Conservation (phyloP, 495 filamentous ascomycete species). For the Aspergillus steynii region DNA sequence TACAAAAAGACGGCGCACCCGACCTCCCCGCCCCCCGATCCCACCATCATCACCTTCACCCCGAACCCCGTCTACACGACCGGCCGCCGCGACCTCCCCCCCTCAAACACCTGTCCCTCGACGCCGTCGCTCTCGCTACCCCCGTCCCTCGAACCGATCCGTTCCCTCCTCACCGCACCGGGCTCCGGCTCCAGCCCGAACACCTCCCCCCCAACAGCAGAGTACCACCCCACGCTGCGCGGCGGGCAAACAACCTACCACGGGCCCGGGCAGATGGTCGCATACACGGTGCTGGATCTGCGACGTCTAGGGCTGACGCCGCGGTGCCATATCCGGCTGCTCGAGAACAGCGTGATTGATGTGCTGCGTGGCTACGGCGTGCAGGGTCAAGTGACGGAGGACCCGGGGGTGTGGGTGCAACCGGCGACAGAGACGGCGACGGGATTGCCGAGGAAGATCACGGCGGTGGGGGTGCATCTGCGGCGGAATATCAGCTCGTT, state of each 20-base stretch:
- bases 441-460: slow-evolving; percentile 65
- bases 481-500: slow-evolving; percentile 81
- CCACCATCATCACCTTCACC: slow-evolving; percentile 80
- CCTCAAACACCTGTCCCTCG: slow-evolving; percentile 45
- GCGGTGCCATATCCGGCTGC: slow-evolving; percentile 67
- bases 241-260: slow-evolving; percentile 96
- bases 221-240: slow-evolving; percentile 68
- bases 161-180: slow-evolving; percentile 36
- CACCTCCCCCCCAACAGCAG: slow-evolving; percentile 41
- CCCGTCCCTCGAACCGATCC: slow-evolving; percentile 38
- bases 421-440: slow-evolving; percentile 1
- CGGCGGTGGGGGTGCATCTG: slow-evolving; percentile 86
- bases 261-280: slow-evolving; percentile 87
- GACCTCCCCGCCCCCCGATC: slow-evolving; percentile 53
- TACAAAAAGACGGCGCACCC: slow-evolving; percentile 40
- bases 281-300: slow-evolving; percentile 85
- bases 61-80: slow-evolving; percentile 86
- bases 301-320: slow-evolving; percentile 52
- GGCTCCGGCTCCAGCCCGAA: slow-evolving; percentile 26
- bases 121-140: slow-evolving; percentile 38
- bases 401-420: slow-evolving; percentile 84
- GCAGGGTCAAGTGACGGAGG: slow-evolving; percentile 58
- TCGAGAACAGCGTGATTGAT: slow-evolving; percentile 74
- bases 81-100: slow-evolving; percentile 75
- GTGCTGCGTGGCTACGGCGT: slow-evolving; percentile 59